Conservation (phyloP, 116 monocot genomes). For the Posidonia oceanica region DNA sequence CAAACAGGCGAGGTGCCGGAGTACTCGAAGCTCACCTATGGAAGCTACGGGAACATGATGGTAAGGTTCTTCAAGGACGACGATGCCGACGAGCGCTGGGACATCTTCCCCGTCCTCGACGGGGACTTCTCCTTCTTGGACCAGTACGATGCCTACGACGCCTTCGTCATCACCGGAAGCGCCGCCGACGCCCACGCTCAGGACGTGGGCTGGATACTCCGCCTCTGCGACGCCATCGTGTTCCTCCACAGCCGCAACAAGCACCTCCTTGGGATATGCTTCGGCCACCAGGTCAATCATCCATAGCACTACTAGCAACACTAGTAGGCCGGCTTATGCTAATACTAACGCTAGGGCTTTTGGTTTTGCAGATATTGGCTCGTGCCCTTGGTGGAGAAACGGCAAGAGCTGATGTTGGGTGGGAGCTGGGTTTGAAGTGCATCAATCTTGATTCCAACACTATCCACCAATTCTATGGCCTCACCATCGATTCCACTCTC, state of each 20-base stretch:
- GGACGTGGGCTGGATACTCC: conserved; percentile 16
- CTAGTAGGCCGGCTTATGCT: too few relatives aligned
- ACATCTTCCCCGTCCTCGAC: conserved; percentile 16
- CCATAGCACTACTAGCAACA: too few relatives aligned
- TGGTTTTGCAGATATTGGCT: conserved; percentile 1
- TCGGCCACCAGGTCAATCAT: conserved; percentile 31
- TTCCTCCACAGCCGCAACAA: conserved; percentile 13
- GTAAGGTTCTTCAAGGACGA: conserved; percentile 10
- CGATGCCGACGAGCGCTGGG: conserved; percentile 16
- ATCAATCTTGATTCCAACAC: conserved; percentile 10
- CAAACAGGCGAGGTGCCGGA: conserved; percentile 13
- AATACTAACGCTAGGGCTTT: too few relatives aligned
- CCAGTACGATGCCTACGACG: conserved; percentile 9
- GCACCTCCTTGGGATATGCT: conserved; percentile 29
- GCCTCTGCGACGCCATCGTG: conserved; percentile 10
- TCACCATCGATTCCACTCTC: conserved; percentile 7
- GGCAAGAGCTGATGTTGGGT: conserved; percentile 20
- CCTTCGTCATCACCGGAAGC: conserved; percentile 32
- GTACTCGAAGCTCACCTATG: conserved; percentile 16
- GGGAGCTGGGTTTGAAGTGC: conserved; percentile 36
- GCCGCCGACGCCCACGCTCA: conserved; percentile 23
- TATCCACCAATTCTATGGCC: conserved; percentile 7
- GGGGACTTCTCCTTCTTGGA: conserved; percentile 19
- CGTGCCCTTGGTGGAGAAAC: conserved; percentile 33
- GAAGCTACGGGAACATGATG: conserved; percentile 18